Conservation (phyloP, 352 stramenopile genomes). For the Phytophthora sp. region DNA sequence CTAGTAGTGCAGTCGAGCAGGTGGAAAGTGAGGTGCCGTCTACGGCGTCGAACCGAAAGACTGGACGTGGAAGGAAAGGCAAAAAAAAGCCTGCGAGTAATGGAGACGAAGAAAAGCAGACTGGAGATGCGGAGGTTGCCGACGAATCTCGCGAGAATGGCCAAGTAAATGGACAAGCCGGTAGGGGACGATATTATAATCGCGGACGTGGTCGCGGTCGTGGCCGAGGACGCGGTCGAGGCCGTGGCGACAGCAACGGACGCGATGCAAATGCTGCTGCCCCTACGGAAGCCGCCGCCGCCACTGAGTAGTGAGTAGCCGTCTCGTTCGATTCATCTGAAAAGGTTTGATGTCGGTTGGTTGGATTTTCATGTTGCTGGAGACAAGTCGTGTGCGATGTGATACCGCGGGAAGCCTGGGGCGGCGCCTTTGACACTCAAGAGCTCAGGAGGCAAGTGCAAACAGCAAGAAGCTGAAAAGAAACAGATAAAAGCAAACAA, state of each 20-base stretch:
- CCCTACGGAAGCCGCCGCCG: slow-evolving; percentile 8
- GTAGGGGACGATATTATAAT: slow-evolving; percentile 23
- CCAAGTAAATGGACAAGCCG: slow-evolving; percentile 21
- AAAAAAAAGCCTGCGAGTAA: slow-evolving; percentile 19
- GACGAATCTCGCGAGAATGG: slow-evolving; percentile 21
- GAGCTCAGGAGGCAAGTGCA: slow-evolving; percentile 1
- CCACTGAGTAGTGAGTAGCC: slow-evolving; percentile 10
- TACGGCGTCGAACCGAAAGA: slow-evolving; percentile 18
- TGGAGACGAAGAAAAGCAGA: slow-evolving; percentile 22
- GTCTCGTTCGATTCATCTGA: slow-evolving; percentile 19
- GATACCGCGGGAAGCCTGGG: not conserved
- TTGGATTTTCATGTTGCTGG: slow-evolving; percentile 25
- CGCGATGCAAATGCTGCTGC: slow-evolving; percentile 17
- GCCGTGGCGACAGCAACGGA: slow-evolving; percentile 14
- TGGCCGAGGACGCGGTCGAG: slow-evolving; percentile 32
- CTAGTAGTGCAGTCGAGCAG: slow-evolving; percentile 17
- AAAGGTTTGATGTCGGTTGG: slow-evolving; percentile 28
- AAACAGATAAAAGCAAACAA: slow-evolving; percentile 35
- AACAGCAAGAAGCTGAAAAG: slow-evolving; percentile 12
- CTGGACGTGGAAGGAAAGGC: slow-evolving; percentile 26
- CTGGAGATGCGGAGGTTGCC: slow-evolving; percentile 4
- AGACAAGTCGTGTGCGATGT: slow-evolving; percentile 9
- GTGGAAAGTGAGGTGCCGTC: slow-evolving; percentile 15
- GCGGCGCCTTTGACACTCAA: not conserved
- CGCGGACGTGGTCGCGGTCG: slow-evolving; percentile 42